Conservation (phyloP, 495 filamentous ascomycete genomes). For the Penicillium crystallinum region DNA sequence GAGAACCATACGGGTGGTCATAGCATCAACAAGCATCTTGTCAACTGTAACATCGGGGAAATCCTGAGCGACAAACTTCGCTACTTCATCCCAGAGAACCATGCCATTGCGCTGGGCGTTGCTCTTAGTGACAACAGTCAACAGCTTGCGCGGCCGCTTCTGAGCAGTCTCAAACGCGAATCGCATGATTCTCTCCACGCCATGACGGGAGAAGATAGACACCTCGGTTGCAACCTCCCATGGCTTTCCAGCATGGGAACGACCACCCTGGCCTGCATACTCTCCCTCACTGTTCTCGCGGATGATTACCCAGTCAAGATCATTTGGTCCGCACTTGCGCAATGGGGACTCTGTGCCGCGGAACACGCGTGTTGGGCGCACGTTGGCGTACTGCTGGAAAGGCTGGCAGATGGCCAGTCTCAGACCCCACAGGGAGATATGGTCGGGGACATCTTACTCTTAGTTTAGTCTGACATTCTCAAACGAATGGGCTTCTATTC, state of each 20-base stretch:
- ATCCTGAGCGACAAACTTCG: constrained; percentile 38
- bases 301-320: constrained; percentile 53
- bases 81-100: constrained; percentile 55
- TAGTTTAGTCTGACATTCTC: constrained; percentile 2
- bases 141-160: constrained; percentile 40
- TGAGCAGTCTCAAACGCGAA: constrained; percentile 51
- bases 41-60: constrained; percentile 51
- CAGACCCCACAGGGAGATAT: constrained; percentile 53
- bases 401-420: constrained; percentile 51
- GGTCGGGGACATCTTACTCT: constrained; percentile 48
- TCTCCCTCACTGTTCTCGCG: constrained; percentile 57
- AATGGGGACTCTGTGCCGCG: constrained; percentile 47
- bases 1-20: constrained; percentile 53
- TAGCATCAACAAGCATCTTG: constrained; percentile 58
- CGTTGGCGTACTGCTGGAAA: constrained; percentile 53
- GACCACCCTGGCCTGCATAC: constrained; percentile 53
- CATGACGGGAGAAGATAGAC: constrained; percentile 50
- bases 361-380: constrained; percentile 48
- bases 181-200: constrained; percentile 51
- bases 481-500: not conserved
- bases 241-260: constrained; percentile 43
- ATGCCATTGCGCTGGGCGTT: constrained; percentile 55
- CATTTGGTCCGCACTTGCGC: constrained; percentile 33
- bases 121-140: constrained; percentile 56
- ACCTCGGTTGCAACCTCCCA: constrained; percentile 53